These are phyloP conservation scores for Malus hybrid DNA, from an alignment of 331 rosid genomes.

Conservation along the genomic window DNA sequence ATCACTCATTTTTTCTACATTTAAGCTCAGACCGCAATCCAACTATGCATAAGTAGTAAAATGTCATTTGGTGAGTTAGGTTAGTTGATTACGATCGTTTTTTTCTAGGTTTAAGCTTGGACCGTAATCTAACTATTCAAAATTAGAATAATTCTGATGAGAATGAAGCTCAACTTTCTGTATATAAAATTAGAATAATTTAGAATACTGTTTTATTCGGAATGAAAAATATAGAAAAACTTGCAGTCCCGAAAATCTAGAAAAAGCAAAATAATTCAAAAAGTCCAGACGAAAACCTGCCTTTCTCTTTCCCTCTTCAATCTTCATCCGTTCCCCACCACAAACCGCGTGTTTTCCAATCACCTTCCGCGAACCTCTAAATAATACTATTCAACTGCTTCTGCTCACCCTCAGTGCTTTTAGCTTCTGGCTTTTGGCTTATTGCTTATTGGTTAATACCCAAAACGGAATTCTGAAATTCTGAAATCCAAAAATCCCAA, in stretches of 20 bases:
- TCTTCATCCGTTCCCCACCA: neutral
- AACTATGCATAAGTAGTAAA: too few relatives aligned
- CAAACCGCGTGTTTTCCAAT: conserved; percentile 6
- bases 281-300: neutral
- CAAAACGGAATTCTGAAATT: neutral
- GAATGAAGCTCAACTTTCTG: fast-evolving
- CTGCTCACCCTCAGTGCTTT: neutral
- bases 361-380: conserved; percentile 1
- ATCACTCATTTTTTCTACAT: too few relatives aligned
- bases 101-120: too few relatives aligned
- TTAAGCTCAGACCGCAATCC: too few relatives aligned
- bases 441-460: neutral
- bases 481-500: neutral
- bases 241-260: neutral
- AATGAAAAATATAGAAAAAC: too few relatives aligned
- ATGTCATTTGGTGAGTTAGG: too few relatives aligned
- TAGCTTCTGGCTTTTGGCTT: neutral
- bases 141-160: too few relatives aligned
- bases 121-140: too few relatives aligned
- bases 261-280: neutral
- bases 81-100: too few relatives aligned
- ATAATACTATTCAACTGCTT: neutral
- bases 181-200: too few relatives aligned
- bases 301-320: neutral
- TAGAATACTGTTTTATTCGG: fast-evolving